These are phyloP conservation scores for Claviceps digitariae DNA, from an alignment of 2,329 filamentous ascomycete genomes.

Conservation along the genomic window DNA sequence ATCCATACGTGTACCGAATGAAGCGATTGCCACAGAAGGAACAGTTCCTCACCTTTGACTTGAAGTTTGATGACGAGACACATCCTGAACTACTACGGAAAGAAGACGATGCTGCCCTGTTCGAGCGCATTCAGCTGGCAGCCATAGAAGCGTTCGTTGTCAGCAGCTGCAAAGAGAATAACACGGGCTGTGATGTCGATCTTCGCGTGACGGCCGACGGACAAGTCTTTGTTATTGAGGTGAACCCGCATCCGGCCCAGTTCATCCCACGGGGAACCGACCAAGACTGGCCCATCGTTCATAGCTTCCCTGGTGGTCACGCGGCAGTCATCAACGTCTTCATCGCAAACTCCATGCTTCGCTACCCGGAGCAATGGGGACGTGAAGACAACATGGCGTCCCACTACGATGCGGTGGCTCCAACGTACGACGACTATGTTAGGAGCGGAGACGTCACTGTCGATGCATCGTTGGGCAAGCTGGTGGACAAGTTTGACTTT, in stretches of 20 bases:
- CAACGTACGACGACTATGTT: background rate
- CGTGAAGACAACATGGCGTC: background rate
- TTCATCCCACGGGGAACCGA: background rate
- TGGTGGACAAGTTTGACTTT: background rate
- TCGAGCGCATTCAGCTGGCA: background rate
- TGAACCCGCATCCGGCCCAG: background rate
- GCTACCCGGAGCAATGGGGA: background rate
- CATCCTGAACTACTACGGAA: background rate
- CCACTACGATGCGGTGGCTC: rapidly evolving
- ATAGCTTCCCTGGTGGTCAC: background rate
- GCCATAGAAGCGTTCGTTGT: background rate
- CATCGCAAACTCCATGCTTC: background rate
- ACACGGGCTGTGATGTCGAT: background rate
- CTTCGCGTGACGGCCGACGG: background rate
- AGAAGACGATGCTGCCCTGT: background rate
- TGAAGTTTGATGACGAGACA: background rate
- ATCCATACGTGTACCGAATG: background rate
- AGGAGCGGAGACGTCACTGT: background rate
- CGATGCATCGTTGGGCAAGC: background rate
- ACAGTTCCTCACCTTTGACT: conserved; percentile 1
- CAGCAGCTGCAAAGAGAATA: background rate
- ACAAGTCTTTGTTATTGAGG: background rate
- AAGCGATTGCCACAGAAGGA: background rate
- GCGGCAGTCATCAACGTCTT: background rate
- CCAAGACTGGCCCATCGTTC: background rate